Base-by-base conservation (phyloP, 2,329 filamentous ascomycete species). In the Monosporascus sp. region DNA sequence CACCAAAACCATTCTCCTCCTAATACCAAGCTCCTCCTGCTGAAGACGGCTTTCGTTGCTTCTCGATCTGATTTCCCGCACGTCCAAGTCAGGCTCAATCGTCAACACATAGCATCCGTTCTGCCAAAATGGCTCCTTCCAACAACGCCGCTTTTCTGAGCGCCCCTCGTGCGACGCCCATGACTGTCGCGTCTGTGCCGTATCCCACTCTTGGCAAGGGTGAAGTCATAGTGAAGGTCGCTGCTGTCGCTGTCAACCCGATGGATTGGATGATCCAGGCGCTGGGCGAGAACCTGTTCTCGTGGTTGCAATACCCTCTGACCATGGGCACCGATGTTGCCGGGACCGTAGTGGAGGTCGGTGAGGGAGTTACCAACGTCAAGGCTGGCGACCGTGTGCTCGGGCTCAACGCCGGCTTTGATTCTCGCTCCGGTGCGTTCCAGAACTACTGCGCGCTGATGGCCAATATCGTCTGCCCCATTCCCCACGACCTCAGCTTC, bases 301-400 rank as follows among this genome's bases (percentile, higher is more conserved):
- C 54, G 22, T 59, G 49, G 49, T 53, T 66, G 8, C 48, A 58
- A 15, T 72, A 65, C 51, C 70, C 70, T 1, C 60, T 53, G 6
- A 57, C 67, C 22, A 58, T 68, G 18, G 69, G 71, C 9, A 51
- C 53, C 35, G 70, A 65, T 59, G 61, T 64, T 26, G 59, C 70
- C 7, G 70, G 71, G 7, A 61, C 57, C 1, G 59, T 72, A 3
- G 59, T 64, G 7, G 61, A 67, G 43, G 55, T 69, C 35, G 68
- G 69, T 2, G 15, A 55, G 3, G 56, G 48, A 37, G 53, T 57
- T 2, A 55, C 45, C 38, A 49, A 58, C 4, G 65, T 72, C 55
- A 60, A 62, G 37, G 41, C 58, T 3, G 70, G 70, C 8, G 69
- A 73, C 50, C 67, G 69, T 17, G 65, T 72, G 2, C 18, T 66